Evolutionary conservation across 345 rosid genomes (phyloP).

Genomic region (Geranium brycei): DNA sequence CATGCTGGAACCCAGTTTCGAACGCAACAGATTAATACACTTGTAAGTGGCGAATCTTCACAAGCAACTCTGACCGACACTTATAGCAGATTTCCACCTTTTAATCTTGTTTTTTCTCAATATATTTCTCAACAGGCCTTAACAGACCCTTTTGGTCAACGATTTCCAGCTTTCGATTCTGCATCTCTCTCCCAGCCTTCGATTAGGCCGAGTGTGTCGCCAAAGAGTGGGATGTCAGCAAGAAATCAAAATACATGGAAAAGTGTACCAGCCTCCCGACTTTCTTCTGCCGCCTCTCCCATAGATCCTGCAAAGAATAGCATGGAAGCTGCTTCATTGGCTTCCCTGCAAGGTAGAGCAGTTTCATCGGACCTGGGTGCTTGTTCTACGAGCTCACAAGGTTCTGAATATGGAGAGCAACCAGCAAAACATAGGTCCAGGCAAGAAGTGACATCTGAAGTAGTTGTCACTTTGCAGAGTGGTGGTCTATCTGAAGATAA

Average conservation of each 20-base stretch:
- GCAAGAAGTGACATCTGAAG: conserved; percentile 15
- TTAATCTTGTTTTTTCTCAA: conserved; percentile 13
- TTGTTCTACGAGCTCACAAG: conserved; percentile 7
- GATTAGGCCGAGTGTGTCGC: conserved; percentile 12
- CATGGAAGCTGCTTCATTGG: conserved; percentile 6
- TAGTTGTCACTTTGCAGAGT: conserved; percentile 8
- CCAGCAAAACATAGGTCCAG: conserved; percentile 11
- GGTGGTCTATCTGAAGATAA: conserved; percentile 12
- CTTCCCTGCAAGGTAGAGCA: conserved; percentile 12
- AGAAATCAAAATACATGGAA: conserved; percentile 22
- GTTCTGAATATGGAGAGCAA: conserved; percentile 3
- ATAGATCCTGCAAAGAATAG: conserved; percentile 11
- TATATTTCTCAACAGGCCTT: conserved; percentile 9
- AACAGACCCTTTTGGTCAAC: conserved; percentile 13
- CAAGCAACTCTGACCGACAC: conserved; percentile 11
- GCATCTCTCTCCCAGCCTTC: conserved; percentile 18
- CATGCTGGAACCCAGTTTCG: conserved; percentile 18
- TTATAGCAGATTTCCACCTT: conserved; percentile 12
- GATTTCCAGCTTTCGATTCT: conserved; percentile 27
- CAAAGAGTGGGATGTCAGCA: conserved; percentile 14
- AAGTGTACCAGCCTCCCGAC: conserved; percentile 18
- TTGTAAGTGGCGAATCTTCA: conserved; percentile 12
- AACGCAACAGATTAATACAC: conserved; percentile 11
- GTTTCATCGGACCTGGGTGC: conserved; percentile 8
- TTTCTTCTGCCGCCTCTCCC: conserved; percentile 13